These are phyloP conservation scores for Cicer arietinum DNA, from an alignment of 306 rosid species.

Conservation along the genomic window DNA sequence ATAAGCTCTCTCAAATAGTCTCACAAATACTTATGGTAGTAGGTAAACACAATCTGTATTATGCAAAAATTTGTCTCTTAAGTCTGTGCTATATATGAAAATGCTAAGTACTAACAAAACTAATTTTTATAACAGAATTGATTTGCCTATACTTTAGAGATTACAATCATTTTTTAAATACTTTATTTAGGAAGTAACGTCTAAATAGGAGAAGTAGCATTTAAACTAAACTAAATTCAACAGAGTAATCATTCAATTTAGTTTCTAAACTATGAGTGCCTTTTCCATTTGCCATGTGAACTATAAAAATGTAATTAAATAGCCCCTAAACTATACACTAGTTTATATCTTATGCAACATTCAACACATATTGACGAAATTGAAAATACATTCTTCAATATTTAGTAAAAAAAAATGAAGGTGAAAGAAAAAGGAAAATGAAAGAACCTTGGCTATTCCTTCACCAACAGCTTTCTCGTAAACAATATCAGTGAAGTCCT, in stretches of 20 bases:
- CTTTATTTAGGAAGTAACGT: not conserved
- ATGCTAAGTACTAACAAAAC: too few species aligned
- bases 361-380: too few species aligned
- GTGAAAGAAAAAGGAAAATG: not conserved
- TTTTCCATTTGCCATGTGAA: too few species aligned
- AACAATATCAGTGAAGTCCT: constrained; percentile 69
- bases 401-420: not conserved
- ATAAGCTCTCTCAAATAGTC: too few species aligned
- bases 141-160: not conserved
- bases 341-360: too few species aligned
- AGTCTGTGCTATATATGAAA: not conserved
- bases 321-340: too few species aligned
- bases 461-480: constrained; percentile 84
- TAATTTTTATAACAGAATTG: not conserved
- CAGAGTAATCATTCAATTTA: too few species aligned
- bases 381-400: not conserved
- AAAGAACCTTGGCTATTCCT: constrained; percentile 79
- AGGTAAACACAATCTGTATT: not conserved
- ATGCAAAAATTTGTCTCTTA: not conserved
- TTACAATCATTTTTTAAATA: not conserved
- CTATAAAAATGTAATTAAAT: too few species aligned
- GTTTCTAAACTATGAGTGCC: too few species aligned
- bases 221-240: too few species aligned
- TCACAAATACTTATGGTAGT: too few species aligned
- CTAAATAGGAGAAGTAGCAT: not conserved